Evolutionary conservation across 257 asterid genomes (phyloP).

Genomic region (Cruciata laevipes): DNA sequence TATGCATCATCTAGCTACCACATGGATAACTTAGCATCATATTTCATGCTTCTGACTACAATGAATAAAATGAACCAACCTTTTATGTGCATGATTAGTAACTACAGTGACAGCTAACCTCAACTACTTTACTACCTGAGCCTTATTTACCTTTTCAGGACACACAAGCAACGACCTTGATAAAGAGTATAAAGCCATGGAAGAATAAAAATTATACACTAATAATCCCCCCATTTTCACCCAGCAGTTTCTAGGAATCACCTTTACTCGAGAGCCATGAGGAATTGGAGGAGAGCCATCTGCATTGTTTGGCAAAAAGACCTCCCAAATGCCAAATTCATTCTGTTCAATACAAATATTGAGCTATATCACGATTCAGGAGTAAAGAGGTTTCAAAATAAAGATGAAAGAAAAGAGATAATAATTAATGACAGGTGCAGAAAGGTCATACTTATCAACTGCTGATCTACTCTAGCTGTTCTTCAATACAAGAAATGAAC

Average conservation of each 20-base stretch:
- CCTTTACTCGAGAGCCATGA: conserved; percentile 98
- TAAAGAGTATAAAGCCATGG: neutral
- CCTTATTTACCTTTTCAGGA: neutral
- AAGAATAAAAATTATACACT: neutral
- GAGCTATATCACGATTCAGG: conserved; percentile 11
- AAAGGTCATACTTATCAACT: neutral
- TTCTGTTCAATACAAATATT: conserved; percentile 46
- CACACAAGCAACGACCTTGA: conserved; percentile 3
- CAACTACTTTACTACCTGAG: neutral
- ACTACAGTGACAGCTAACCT: neutral
- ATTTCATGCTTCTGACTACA: neutral
- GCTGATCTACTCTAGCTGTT: neutral
- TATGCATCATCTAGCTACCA: neutral
- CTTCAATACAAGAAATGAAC: neutral
- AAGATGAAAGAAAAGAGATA: neutral
- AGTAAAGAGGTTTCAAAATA: conserved; percentile 1
- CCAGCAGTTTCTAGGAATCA: conserved; percentile 20
- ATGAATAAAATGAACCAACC: neutral
- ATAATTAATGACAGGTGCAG: neutral
- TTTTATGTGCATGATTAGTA: neutral
- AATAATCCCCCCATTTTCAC: neutral
- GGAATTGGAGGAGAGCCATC: conserved; percentile 94
- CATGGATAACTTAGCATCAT: neutral
- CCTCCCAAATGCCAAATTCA: conserved; percentile 97
- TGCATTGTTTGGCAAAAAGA: conserved; percentile 83